A percentile compares a stretch with the other conserved stretches of the same genome.
Conservation (phyloP, 495 filamentous ascomycete genomes). For the Pseudoneurospora amorphoporcata region DNA sequence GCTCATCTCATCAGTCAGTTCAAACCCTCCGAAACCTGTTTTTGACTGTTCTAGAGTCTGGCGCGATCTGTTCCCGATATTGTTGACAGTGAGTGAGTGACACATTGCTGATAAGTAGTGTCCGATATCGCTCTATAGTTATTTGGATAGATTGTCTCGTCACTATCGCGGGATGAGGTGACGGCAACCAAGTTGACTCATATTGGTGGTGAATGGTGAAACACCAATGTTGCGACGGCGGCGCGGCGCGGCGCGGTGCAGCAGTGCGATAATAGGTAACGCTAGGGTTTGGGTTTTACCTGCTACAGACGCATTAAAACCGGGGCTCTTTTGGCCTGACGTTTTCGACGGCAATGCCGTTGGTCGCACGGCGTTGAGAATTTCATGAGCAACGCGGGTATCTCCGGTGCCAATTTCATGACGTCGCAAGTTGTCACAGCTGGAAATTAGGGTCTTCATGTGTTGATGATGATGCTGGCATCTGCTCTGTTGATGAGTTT, state of each 20-base stretch:
- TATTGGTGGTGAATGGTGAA: background rate
- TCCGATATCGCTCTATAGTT: background rate
- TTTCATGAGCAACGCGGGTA: background rate
- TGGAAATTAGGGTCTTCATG: background rate
- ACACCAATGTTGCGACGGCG: background rate
- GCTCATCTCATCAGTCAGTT: background rate
- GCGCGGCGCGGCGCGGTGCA: background rate
- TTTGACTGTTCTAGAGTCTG: background rate
- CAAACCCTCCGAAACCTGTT: background rate
- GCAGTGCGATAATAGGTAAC: background rate
- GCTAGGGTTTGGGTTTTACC: background rate
- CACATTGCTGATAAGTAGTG: background rate
- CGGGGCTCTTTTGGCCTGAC: background rate
- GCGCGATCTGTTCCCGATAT: background rate
- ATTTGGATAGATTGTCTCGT: background rate
- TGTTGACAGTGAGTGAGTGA: background rate
- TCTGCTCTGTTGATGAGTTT: background rate
- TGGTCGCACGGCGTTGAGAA: background rate
- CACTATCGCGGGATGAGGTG: background rate
- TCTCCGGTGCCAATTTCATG: background rate
- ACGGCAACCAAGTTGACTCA: background rate
- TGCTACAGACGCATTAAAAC: background rate
- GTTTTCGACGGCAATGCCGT: background rate
- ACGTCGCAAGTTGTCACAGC: background rate
- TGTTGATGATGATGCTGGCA: background rate